Evolutionary conservation across 1,139 yeast species (phyloP).

Genomic region (Hansenula lynferdii): DNA sequence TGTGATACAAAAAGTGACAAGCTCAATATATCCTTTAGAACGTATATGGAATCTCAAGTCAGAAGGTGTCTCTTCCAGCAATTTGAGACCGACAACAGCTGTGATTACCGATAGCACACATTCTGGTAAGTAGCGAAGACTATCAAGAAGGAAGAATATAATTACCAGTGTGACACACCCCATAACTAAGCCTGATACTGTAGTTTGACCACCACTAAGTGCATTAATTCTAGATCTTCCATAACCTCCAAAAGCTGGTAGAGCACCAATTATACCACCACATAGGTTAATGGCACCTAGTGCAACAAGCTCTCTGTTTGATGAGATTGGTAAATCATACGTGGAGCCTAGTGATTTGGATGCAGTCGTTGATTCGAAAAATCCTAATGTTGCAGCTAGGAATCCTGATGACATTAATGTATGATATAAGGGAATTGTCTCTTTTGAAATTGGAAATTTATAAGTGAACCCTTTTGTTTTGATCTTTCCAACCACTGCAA

Average conservation of each 20-base stretch:
- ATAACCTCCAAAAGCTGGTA: slow-evolving; percentile 96
- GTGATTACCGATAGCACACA: slow-evolving; percentile 82
- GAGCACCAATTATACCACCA: slow-evolving; percentile 50
- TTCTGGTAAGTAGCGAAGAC: slow-evolving; percentile 69
- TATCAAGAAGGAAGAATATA: slow-evolving; percentile 54
- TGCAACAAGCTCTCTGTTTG: slow-evolving; percentile 76
- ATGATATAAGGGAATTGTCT: slow-evolving; percentile 23
- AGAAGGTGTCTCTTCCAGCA: slow-evolving; percentile 83
- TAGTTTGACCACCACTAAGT: slow-evolving; percentile 80
- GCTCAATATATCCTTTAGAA: slow-evolving; percentile 73
- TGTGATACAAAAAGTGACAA: slow-evolving; percentile 69
- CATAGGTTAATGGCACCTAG: slow-evolving; percentile 70
- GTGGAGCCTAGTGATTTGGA: slow-evolving; percentile 71
- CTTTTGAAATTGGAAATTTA: slow-evolving; percentile 43
- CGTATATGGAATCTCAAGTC: slow-evolving; percentile 72
- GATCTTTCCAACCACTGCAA: slow-evolving; percentile 68
- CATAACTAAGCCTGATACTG: slow-evolving; percentile 78
- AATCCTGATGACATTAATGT: slow-evolving; percentile 53
- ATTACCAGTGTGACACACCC: slow-evolving; percentile 68
- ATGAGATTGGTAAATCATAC: slow-evolving; percentile 62
- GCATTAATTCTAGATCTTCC: slow-evolving; percentile 91
- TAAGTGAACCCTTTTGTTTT: slow-evolving; percentile 37
- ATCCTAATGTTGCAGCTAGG: slow-evolving; percentile 82
- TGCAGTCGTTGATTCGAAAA: slow-evolving; percentile 93
- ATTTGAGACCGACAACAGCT: slow-evolving; percentile 69